Base-by-base conservation (phyloP, 164 flowering plant genomes). In the Sextonia rubra region DNA sequence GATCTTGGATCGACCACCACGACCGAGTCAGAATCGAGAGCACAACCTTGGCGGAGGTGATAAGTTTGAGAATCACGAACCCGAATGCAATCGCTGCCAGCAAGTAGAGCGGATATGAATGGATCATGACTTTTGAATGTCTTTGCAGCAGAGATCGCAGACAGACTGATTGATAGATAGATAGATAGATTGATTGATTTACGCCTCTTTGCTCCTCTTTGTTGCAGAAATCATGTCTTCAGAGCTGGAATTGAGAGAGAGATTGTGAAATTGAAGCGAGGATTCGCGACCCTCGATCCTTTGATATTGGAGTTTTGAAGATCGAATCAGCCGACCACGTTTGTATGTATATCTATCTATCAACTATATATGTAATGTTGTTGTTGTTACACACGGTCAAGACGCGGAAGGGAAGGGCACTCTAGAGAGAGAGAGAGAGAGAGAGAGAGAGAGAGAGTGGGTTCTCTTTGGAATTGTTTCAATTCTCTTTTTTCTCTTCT, bases 1-100 rank as follows among this genome's bases (percentile, higher is more conserved):
- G 25, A 14, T 89, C 93, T 30, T 47, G 77, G 0, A 92, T 27
- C 0, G 77, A 72, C 63, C 78, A 74, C 74, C 82, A 80, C 68
- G 75, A 55, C 56, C 76, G 78, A 17, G 74, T 58, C 11, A 87
- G 11, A 2, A 81, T n/a, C 37, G 52, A 68, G 0, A 64, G 26
- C 18, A 78, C 44, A 37, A 68, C 26, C 0, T 60, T 75, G 23
- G 55, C 61, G 0, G 66, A 30, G 18, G 75, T 11, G 2, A 74
- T 3, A 0, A 60, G 0, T 61, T 66, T 32, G 14, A 78, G 14
- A 25, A 81, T 47, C 14, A 32, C 20, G 29, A 76, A 52, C 3
- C 68, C 48, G 20, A 26, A 27, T 15, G 44, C 55, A n/a, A 65
- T 20, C 66, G 26, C 76, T 25, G 32, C 72, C 0, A 74, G 14